Base-by-base conservation (phyloP, 257 asterid species). In the Solanum commersonii region DNA sequence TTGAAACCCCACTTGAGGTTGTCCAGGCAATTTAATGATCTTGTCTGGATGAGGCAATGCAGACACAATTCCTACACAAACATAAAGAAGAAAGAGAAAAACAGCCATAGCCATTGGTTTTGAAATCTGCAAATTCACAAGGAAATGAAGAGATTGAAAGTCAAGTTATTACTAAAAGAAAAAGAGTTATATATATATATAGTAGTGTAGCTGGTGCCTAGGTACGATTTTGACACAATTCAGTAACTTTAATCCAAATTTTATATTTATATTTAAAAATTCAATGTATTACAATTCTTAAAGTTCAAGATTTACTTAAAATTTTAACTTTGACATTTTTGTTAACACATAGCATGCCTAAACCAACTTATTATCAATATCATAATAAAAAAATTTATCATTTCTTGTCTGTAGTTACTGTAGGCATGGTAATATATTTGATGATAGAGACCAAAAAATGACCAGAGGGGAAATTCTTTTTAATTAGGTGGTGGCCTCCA, bases 21-120 rank as follows among this genome's bases (percentile, higher is more conserved):
- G 98, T 46, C 98, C 98, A 65, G 98, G 96, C 83, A 94, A 87
- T 49, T 87, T 88, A 71, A 82, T 88, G 59, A 94, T 93, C 91
- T 88, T 92, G 91, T 93, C 95, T 83, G 93, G 88, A 84, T 93
- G 92, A 88, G 93, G 60, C 89, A 90, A 85, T 83, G 89, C 79
- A 90, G 90, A 86, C 86, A 38, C 89, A 85, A 63, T 87, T 83
- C 63, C 87, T 13, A 87, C 71, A 37, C 82, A 87, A 89, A 56
- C 88, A 86, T 90, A 73, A 25, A 93, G 87, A 74, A 92, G 87
- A 46, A 88, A 89, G 81, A 94, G 89, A 60, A 91, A 86, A 83
- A 88, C 56, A 59, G 65, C 84, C 82, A 76, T 90, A 90, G 87
- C 88, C 89, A 85, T 88, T 71, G 84, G 72, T 27, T 77, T 46